phyloP scores from a whole-genome alignment of 2,329 filamentous ascomycete genomes.

The Ophiostoma ulmi region DNA sequence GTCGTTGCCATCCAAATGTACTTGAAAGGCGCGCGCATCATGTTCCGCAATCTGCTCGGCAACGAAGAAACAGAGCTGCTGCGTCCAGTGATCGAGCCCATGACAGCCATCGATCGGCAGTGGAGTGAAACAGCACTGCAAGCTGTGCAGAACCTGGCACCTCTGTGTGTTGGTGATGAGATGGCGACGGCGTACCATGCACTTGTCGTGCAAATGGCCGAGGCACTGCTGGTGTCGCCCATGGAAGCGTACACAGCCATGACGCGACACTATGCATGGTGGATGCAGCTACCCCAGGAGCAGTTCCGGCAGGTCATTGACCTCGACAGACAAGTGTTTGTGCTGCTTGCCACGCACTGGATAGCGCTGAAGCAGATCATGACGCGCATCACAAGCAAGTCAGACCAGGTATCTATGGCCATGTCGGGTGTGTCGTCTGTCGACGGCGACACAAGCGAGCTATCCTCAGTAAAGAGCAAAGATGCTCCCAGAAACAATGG shows the following conservation, averaged over 20 bases:
- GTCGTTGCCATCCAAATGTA: conserved; percentile 53
- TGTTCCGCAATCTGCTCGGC: conserved; percentile 46
- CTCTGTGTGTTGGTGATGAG: conserved; percentile 39
- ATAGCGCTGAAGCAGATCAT: conserved; percentile 52
- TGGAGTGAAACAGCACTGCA: conserved; percentile 46
- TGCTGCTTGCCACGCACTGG: conserved; percentile 51
- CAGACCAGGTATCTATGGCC: conserved; percentile 14
- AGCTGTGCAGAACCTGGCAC: conserved; percentile 40
- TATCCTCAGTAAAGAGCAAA: not conserved
- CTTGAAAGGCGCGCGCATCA: conserved; percentile 47
- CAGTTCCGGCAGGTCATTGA: conserved; percentile 49
- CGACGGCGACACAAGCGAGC: not conserved
- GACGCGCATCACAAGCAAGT: conserved; percentile 41
- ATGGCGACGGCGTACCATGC: conserved; percentile 46
- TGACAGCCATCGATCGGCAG: conserved; percentile 37
- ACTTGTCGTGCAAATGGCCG: conserved; percentile 43
- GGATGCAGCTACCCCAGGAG: conserved; percentile 52
- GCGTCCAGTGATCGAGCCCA: conserved; percentile 44
- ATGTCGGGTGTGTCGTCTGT: conserved; percentile 1
- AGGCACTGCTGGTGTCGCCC: conserved; percentile 49
- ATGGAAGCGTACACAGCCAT: conserved; percentile 52
- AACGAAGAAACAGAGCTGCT: conserved; percentile 40
- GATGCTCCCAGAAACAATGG: not conserved
- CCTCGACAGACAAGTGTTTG: conserved; percentile 41
- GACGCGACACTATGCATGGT: conserved; percentile 50